Base-by-base conservation (phyloP, 2,329 filamentous ascomycete genomes). In the Scedosporium minutisporum region DNA sequence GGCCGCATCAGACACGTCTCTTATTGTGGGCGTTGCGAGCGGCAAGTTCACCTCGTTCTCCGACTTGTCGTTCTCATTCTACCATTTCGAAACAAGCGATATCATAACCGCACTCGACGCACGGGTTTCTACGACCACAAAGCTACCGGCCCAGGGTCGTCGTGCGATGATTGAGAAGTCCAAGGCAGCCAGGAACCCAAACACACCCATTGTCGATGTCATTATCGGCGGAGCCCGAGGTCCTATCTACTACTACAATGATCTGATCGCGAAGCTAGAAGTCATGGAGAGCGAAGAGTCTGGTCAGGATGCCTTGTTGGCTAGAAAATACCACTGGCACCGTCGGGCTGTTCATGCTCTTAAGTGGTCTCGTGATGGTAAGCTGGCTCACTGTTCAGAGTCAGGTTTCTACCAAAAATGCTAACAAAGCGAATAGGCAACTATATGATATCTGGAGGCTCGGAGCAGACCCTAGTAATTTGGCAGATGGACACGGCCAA, bases 321-420 rank as follows among this genome's bases (percentile, higher is more conserved):
- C 80, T 41, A 86, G 87, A 63, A 89, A 88, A 66, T 80, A 93
- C 61, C 95, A 97, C 73, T 99, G 95, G 95, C 95, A 99, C 74
- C 84, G 92, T 68, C 87, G 87, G 68, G 85, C 88, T 58, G 92
- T 97, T 7, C 87, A 89, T 68, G 83, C 90, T 9, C 81, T 96
- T 63, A 96, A 95, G 74, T 97, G 93, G 90, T 97, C 95, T 14
- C 81, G 81, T 67, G 95, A 99, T 80, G 93, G 93, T 91, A 82
- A 48, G 72, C 62, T 57, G 62, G 6, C 14, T 51, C 6, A 16
- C 33, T 18, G 55, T 2, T 5, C 25, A n/a, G 9, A n/a, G 9
- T 14, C 33, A 55, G 6, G 4, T 14, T 23, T 14, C 10, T 25
- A n/a, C 57, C 38, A 1, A 14, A 23, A 16, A 3, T 65, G 66